phyloP scores from a whole-genome alignment of 495 filamentous ascomycete species.

The Pyrenula aspistea region DNA sequence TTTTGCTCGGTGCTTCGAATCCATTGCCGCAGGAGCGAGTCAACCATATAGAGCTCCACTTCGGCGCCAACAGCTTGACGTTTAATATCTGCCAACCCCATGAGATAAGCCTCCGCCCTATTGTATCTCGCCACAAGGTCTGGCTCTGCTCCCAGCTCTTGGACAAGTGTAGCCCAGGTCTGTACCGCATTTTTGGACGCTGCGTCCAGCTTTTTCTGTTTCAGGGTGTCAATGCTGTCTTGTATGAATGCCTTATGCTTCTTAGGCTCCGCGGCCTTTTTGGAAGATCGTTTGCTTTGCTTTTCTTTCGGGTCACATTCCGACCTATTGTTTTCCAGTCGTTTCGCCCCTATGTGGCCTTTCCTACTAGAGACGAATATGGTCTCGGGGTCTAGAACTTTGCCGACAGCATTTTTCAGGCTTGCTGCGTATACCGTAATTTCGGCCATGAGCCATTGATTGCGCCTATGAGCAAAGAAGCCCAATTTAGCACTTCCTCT shows the following conservation, averaged over 20 bases:
- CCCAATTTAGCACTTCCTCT: too few relatives aligned
- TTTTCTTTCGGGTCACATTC: conserved; percentile 6
- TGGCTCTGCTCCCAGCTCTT: conserved; percentile 13
- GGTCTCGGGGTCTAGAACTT: conserved; percentile 47
- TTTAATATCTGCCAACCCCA: conserved; percentile 13
- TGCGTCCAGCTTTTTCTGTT: conserved; percentile 23
- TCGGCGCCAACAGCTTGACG: conserved; percentile 19
- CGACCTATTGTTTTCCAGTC: conserved; percentile 9
- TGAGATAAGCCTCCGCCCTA: conserved; percentile 17
- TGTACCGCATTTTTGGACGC: conserved; percentile 14
- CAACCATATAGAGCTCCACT: conserved; percentile 24
- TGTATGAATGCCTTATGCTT: conserved; percentile 2
- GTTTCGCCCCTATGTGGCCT: conserved; percentile 2
- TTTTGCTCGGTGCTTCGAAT: conserved; percentile 14
- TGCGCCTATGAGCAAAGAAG: conserved; percentile 24
- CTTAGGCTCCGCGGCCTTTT: conserved; percentile 10
- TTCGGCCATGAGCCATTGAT: conserved; percentile 46
- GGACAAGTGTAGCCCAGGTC: conserved; percentile 18
- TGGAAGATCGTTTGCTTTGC: conserved; percentile 13
- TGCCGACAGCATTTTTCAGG: conserved; percentile 51
- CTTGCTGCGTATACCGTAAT: conserved; percentile 59
- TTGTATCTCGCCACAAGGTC: conserved; percentile 16
- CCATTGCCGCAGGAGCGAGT: conserved; percentile 12
- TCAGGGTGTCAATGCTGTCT: conserved; percentile 14
- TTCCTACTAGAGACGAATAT: too few relatives aligned